Evolutionary conservation across 148 eudicot species (phyloP), one percentile per base, ranked within the genome.

Genomic region (Camellia japonica): DNA sequence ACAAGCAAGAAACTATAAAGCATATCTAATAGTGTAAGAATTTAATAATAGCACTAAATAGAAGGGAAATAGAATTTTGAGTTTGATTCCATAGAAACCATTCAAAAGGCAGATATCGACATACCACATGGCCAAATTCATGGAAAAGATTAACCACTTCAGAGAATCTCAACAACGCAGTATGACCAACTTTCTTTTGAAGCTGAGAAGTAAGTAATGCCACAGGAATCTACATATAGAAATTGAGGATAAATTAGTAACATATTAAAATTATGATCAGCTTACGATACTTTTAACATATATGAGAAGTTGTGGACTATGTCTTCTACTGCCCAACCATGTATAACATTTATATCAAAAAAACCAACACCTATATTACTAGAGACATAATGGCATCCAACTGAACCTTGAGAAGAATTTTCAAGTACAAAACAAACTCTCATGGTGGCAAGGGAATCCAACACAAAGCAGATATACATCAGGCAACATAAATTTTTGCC

Each of bases 101-200:
- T 63, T 30, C 55, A 51, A 19, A 12, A 70, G 66, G 49, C 30
- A 78, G 74, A 54, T 62, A 69, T 73, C 12, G 44, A 80, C 92
- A 80, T 93, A 96, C 99, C 99, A 96, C 98, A 85, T 96, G 98
- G 75, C 95, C 93, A 83, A 93, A 96, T 87, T 96, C 99, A 82
- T 96, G 99, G 83, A 96, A 87, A 82, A 96, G 90, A 79, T 87
- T 93, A 66, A 90, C 93, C 80, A 96, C 97, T 89, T 96, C 99
- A 64, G 97, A 91, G 85, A 93, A 93, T 76, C 93, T 86, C 83
- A 96, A 88, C 78, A 96, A 85, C 73, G 80, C 91, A 81, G 93
- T 88, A 80, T 77, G 87, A 72, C 90, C 93, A 85, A 84, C 87
- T 81, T 73, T 95, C 84, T 92, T 93, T 78, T 85, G 85, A 82